Evolutionary conservation across 495 filamentous ascomycete genomes (phyloP), one percentile per base, ranked within the genome.

Genomic region (Talaromyces liani): DNA sequence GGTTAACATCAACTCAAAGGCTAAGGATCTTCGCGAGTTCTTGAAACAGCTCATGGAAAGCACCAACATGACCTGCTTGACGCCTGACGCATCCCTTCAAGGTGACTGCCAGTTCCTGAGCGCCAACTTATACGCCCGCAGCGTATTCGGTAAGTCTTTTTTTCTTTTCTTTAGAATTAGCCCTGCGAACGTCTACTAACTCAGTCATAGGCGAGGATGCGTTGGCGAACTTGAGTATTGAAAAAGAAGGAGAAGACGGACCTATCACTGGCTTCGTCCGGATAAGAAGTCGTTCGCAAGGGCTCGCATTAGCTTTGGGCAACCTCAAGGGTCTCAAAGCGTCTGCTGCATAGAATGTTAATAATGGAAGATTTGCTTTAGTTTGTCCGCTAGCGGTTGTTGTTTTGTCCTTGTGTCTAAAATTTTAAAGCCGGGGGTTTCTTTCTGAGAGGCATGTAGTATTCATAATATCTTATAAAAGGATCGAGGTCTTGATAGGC

Each of bases 1-100:
- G 84, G 94, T 99, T 71, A 98, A 98, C 79, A 98, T 98, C 78
- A 96, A 96, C 75, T 92, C 90, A 66, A 97, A 97, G 80, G 92
- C 91, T 66, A 95, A 95, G 83, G 88, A 80, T 31, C 81, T 99
- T 60, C 85, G 95, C 55, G 93, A 95, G 9, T 99, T 98, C 85
- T 79, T 99, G 63, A 87, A 91, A 68, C 90, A 95, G 71, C 81
- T 99, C 67, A 97, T 97, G 95, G 91, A 92, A 53, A 92, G 87
- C 72, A 99, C 95, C 56, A 98, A 98, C 72, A 99, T 99, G 95
- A 92, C 87, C 68, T 98, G 95, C 76, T 78, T 99, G 73, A 98
- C 95, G 7, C 95, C 95, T 10, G 95, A 97, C 72, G 93, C 93
- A 25, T 93, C 91, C 36, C 84, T 99, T 74, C 91, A 96, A 81